Evolutionary conservation across 495 filamentous ascomycete species (phyloP), one percentile per base, ranked within the genome.

Genomic region (Penicillium coffeae): DNA sequence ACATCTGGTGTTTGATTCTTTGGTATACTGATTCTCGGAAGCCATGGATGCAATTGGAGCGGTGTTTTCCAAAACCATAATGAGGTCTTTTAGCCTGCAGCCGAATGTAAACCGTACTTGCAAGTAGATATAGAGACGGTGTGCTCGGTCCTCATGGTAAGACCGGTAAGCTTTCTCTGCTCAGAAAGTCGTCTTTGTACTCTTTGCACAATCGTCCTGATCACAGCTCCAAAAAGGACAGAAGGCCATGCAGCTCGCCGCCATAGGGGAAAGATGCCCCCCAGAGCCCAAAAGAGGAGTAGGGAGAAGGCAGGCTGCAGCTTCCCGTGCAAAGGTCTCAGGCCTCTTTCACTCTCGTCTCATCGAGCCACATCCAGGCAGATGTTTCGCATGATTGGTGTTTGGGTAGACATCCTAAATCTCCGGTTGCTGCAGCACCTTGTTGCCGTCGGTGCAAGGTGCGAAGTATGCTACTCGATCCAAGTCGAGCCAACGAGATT

Each of bases 281-380:
- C 63, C 25, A 10, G 10, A 30, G 25, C 5, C 25, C 4, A 30
- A 30, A 30, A 30, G 25, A 30, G 25, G 25, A 10, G 10, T 30
- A 30, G 25, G 25, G 25, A 10, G 25, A 30, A 30, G 25, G 25
- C 25, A 30, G 25, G 25, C 25, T 72, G 69, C 69, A 65, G 52
- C 64, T 57, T 63, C 38, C 69, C 69, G 69, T 61, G 66, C 4
- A 30, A 10, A 51, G 45, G 55, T 62, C 64, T 65, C 52, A 68
- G 65, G 55, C 66, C 66, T 64, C 57, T 58, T 59, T 63, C 54
- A 63, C 59, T 49, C 41, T 59, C 46, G 54, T 60, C 40, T 63
- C 45, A 51, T 56, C 47, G 44, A 66, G 54, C 53, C 40, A 56
- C 46, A 36, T 47, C 47, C 34, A 41, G 35, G 42, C 30, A 8